Evolutionary conservation across 768 basidiomycete genomes (phyloP).

Genomic region (Lactarius quietus): DNA sequence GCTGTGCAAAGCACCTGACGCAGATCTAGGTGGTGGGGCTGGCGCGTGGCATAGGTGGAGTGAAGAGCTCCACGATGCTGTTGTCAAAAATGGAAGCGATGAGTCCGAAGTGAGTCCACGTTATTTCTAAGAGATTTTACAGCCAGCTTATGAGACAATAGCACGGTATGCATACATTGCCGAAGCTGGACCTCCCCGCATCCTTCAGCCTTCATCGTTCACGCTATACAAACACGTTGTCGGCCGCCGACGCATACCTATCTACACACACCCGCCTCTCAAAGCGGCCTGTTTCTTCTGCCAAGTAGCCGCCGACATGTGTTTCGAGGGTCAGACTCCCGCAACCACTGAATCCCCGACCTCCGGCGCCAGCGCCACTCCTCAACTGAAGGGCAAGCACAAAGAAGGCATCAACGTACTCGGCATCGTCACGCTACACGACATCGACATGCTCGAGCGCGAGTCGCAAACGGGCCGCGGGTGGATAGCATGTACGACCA

Average conservation of each 20-base stretch:
- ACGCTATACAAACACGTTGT: slow-evolving; percentile 80
- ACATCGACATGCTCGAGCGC: no score
- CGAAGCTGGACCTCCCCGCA: slow-evolving; percentile 71
- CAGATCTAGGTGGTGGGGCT: slow-evolving; percentile 52
- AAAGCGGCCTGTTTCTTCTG: slow-evolving; percentile 73
- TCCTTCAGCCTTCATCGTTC: slow-evolving; percentile 73
- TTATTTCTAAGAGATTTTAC: background rate
- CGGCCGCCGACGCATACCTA: slow-evolving; percentile 67
- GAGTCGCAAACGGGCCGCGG: no score
- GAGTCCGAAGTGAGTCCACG: background rate
- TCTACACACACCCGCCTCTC: slow-evolving; percentile 76
- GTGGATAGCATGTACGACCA: no score
- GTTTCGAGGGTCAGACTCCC: slow-evolving; percentile 42
- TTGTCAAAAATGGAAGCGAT: background rate
- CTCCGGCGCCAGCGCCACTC: no score
- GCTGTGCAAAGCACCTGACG: slow-evolving; percentile 48
- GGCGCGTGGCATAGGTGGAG: slow-evolving; percentile 69
- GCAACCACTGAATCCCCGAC: no score
- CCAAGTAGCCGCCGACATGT: no score
- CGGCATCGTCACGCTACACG: no score
- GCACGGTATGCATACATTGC: slow-evolving; percentile 37
- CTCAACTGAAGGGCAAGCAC: slow-evolving; percentile 38
- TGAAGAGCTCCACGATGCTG: slow-evolving; percentile 49
- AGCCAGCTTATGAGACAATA: background rate
- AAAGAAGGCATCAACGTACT: slow-evolving; percentile 61